Evolutionary conservation across 129 eudicot genomes (phyloP), one percentile per base, ranked within the genome.

Genomic region (Centrapalus pauciflorus): DNA sequence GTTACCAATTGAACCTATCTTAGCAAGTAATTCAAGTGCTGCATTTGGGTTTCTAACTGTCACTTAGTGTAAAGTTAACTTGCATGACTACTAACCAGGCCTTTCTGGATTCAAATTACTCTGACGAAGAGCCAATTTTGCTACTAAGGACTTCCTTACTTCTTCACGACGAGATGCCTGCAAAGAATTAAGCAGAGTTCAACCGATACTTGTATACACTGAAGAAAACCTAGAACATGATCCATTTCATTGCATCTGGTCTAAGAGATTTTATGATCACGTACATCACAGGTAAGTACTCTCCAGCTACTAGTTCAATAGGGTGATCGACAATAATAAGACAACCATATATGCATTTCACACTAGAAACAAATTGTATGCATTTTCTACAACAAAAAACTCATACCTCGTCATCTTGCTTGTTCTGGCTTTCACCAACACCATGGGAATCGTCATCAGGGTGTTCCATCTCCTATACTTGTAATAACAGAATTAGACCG

Each of bases 101-200:
- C 89, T 81, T 71, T 93, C 98, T 43, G 95, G 92, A 33, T 81
- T 88, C 75, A 88, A 68, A 50, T 93, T 93, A 69, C 81, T 81
- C 83, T 84, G 91, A 3, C 98, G 89, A 67, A 93, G 81, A 58
- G 80, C 81, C 73, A 88, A 64, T 64, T 84, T 88, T 24, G 90
- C 90, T 77, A 76, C 81, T 40, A 83, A 59, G 0, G 96, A 93
- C 66, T 88, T 93, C 77, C 86, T 93, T 27, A 93, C 68, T 61
- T 88, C 98, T 80, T 93, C 98, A 32, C 68, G 80, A 13, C 96
- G 96, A 61, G 95, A 88, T 66, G 38, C 85, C 98, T 93, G 87
- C 71, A 83, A 64, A 55, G 24, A 55, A 45, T 64, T 35, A 20
- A 28, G 16, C 26, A 10, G 24, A 19, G 64, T 57, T 70, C 52